Base-by-base conservation (phyloP, 495 filamentous ascomycete species). In the Xylaria scruposa region DNA sequence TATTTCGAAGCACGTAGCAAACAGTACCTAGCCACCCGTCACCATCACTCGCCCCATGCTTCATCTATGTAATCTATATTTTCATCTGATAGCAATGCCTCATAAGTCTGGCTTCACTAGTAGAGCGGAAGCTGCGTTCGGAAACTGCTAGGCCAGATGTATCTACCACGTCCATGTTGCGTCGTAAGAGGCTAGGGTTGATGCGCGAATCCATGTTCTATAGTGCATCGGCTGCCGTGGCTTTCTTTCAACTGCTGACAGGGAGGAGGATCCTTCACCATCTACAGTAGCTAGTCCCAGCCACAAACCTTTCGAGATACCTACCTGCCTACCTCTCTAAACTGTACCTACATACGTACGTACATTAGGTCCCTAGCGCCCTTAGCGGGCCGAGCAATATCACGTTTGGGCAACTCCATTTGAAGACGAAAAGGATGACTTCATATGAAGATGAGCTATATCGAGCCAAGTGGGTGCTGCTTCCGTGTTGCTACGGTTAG, bases 121-220 rank as follows among this genome's bases (percentile, higher is more conserved):
- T 6, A 33, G 15, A 33, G 38, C 38, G 12, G 60, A 40, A 40
- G 60, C 60, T 21, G 31, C 47, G 24, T 26, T 33, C 5, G 31
- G 44, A 46, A 29, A 64, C 1, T 46, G 15, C n/a, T 46, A 33
- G 49, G 13, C 42, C 13, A 44, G 13, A 24, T 15, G 60, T 42
- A 62, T 21, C 36, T 59, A 24, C 38, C 31, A 59, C 19, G 29
- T 19, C 40, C 40, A 60, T 33, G 42, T 21, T 46, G 40, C 61
- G 61, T 64, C 61, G 63, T 36, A 24, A 51, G 31, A 51, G 59
- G 58, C 68, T n/a, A 70, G 68, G 67, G 68, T 70, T 26, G 58
- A 63, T 31, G 68, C 69, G 64, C 29, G n/a, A 65, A 71, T 71
- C 69, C 69, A 71, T 58, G 69, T 65, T 51, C 49, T 70, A 47